These are phyloP conservation scores for Trichosporon faecale DNA, from an alignment of 1,284 basidiomycete genomes.

Conservation along the genomic window DNA sequence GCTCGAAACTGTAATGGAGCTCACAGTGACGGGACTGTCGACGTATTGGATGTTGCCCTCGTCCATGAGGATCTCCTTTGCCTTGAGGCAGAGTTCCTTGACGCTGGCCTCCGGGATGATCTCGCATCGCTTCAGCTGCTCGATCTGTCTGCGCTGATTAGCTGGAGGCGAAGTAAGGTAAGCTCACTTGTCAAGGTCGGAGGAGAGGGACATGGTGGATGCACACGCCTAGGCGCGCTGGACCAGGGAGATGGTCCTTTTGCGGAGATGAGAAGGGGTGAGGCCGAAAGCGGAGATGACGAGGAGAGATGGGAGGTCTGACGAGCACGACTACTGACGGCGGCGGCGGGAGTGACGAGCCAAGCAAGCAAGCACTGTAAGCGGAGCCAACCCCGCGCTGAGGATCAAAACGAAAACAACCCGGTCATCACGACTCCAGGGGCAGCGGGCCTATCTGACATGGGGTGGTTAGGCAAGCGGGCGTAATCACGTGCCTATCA, in stretches of 20 bases:
- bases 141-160: slow-evolving; percentile 62
- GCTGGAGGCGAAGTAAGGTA: neutral
- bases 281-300: neutral
- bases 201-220: slow-evolving; percentile 39
- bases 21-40: slow-evolving; percentile 90
- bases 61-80: slow-evolving; percentile 92
- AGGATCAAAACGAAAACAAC: neutral
- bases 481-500: neutral
- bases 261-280: too few relatives aligned
- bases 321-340: neutral
- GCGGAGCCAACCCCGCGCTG: neutral
- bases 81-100: slow-evolving; percentile 88
- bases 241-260: neutral
- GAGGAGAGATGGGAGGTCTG: neutral
- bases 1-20: slow-evolving; percentile 33
- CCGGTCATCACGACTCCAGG: neutral
- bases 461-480: neutral
- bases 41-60: slow-evolving; percentile 97
- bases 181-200: slow-evolving; percentile 44
- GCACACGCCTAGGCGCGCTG: neutral
- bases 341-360: neutral
- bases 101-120: slow-evolving; percentile 90
- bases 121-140: slow-evolving; percentile 84
- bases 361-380: too few relatives aligned
- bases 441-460: neutral